Evolutionary conservation across 2,329 filamentous ascomycete species (phyloP).

Genomic region (Cladosporium sp.): DNA sequence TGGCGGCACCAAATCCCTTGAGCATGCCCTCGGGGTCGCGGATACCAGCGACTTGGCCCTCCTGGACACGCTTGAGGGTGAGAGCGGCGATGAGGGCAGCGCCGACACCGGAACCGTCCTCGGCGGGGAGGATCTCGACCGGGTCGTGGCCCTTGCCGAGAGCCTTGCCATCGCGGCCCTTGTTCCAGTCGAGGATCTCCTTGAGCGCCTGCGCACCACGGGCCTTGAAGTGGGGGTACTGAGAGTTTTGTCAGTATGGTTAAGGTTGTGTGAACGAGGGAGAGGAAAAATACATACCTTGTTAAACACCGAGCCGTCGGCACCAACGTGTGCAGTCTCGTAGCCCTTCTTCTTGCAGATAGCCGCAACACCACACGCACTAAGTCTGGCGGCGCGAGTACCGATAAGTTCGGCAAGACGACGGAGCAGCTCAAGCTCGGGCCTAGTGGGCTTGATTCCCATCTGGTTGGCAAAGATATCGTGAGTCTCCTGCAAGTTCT

Average conservation of each 20-base stretch:
- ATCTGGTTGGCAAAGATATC: conserved; percentile 79
- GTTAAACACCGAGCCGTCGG: conserved; percentile 96
- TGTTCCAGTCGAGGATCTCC: conserved; percentile 93
- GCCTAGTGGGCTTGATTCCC: conserved; percentile 62
- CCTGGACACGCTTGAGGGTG: conserved; percentile 59
- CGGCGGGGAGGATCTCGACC: conserved; percentile 80
- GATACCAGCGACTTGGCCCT: conserved; percentile 57
- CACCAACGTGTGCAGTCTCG: conserved; percentile 84
- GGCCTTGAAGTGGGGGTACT: conserved; percentile 93
- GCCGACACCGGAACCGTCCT: conserved; percentile 96
- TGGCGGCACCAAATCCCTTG: conserved; percentile 28
- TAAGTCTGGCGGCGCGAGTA: conserved; percentile 87
- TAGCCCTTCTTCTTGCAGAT: conserved; percentile 97
- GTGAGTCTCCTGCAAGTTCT: conserved; percentile 85
- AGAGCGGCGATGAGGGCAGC: conserved; percentile 84
- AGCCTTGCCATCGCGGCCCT: conserved; percentile 61
- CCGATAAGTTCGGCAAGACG: conserved; percentile 90
- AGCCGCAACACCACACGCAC: conserved; percentile 89
- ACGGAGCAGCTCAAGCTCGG: conserved; percentile 85
- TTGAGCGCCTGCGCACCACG: conserved; percentile 83
- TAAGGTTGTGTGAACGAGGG: not conserved
- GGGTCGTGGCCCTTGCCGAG: conserved; percentile 64
- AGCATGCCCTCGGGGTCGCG: conserved; percentile 46
- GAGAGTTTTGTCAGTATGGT: not conserved
- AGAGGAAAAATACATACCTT: conserved; percentile 45